Conservation (phyloP, 2,329 filamentous ascomycete species). For the Penicillium aurantiogriseum region DNA sequence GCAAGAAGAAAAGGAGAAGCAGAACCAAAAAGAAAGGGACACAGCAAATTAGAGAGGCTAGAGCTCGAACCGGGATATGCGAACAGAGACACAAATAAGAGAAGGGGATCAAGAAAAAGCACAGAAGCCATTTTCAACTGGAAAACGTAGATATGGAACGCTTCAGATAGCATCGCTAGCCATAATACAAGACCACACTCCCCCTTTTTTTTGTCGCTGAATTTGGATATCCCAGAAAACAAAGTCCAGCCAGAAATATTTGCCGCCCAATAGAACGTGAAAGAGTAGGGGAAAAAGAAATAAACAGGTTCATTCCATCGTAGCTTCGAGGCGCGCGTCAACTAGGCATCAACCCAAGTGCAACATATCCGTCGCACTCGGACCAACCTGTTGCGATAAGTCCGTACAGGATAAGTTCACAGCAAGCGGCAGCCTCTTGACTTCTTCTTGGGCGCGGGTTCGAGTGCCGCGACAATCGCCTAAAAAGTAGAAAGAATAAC, state of each 20-base stretch:
- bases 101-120: neutral
- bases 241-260: conserved; percentile 11
- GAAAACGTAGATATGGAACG: conserved; percentile 11
- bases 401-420: conserved; percentile 41
- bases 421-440: conserved; percentile 67
- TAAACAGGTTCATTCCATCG: conserved; percentile 31
- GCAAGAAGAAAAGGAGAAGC: conserved; percentile 14
- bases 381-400: conserved; percentile 16
- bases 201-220: conserved; percentile 5
- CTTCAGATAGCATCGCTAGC: conserved; percentile 21
- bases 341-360: conserved; percentile 10
- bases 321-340: conserved; percentile 17
- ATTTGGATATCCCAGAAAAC: conserved; percentile 17
- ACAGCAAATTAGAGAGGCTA: conserved; percentile 4
- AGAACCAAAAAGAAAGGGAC: neutral
- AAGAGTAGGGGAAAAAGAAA: conserved; percentile 16
- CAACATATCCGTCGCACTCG: conserved; percentile 1
- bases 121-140: conserved; percentile 10
- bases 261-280: conserved; percentile 15
- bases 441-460: conserved; percentile 81
- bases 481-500: conserved; percentile 39
- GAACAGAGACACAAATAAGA: conserved; percentile 5
- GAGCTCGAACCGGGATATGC: conserved; percentile 2
- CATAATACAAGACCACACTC: conserved; percentile 10
- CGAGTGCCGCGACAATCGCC: conserved; percentile 93